phyloP scores from a whole-genome alignment of 371 early-diverging fungal species.

The Mortierella sp. region DNA sequence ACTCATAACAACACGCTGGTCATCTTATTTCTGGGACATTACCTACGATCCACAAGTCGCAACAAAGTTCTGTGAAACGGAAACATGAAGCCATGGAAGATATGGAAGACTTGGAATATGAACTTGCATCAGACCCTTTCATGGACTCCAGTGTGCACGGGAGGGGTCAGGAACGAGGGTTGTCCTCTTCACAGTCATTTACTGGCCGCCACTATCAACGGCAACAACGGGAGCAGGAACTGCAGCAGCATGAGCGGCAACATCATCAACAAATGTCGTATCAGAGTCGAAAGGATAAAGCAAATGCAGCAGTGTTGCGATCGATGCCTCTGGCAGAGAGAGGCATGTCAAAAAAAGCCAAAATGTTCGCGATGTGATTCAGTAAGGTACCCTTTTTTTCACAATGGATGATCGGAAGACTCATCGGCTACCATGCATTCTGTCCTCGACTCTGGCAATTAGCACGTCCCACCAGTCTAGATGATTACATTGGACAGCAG shows the following conservation, averaged over 20 bases:
- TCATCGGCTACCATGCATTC: no score
- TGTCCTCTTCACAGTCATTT: not conserved
- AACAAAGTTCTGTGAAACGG: conserved; percentile 24
- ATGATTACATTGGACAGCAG: conserved; percentile 80
- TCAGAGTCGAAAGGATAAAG: conserved; percentile 27
- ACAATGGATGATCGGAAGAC: no score
- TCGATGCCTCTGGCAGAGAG: conserved; percentile 53
- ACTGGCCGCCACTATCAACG: not conserved
- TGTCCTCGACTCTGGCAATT: not conserved
- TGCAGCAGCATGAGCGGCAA: no score
- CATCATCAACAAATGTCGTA: no score
- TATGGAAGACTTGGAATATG: conserved; percentile 12
- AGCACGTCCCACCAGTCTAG: conserved; percentile 73
- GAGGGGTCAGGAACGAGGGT: not conserved
- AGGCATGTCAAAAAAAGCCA: conserved; percentile 19
- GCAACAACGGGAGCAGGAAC: no score
- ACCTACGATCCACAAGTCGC: no score
- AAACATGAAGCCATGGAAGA: conserved; percentile 25
- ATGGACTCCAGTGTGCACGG: not conserved
- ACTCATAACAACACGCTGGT: no score
- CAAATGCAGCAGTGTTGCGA: conserved; percentile 30
- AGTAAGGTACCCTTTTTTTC: no score
- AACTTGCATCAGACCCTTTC: not conserved
- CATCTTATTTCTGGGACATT: not conserved
- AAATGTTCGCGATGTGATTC: no score